Evolutionary conservation across 2,329 filamentous ascomycete species (phyloP).

Genomic region (Calycina herbarum): DNA sequence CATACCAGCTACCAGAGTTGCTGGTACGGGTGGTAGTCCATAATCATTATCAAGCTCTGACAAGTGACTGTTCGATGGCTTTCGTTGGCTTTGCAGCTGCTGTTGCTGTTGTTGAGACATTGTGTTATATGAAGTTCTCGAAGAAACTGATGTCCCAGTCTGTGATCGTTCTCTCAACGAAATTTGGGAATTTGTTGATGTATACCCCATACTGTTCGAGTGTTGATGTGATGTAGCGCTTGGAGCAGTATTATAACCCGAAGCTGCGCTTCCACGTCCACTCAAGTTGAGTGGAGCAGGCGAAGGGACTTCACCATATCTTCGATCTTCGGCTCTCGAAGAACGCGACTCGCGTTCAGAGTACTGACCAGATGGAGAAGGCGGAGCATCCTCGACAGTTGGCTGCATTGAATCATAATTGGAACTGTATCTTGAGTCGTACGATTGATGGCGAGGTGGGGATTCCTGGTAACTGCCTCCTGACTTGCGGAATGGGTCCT

Average conservation of each 20-base stretch:
- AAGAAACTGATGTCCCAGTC: conserved; percentile 27
- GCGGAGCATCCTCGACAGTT: conserved; percentile 45
- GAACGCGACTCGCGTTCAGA: conserved; percentile 25
- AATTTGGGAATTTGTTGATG: conserved; percentile 28
- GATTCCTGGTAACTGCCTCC: conserved; percentile 32
- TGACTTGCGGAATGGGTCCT: conserved; percentile 30
- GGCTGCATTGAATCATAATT: conserved; percentile 48
- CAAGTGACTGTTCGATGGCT: conserved; percentile 26
- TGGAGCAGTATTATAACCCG: conserved; percentile 29
- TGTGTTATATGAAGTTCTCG: conserved; percentile 30
- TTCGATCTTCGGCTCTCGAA: conserved; percentile 26
- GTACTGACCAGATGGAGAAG: conserved; percentile 30
- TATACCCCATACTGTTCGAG: conserved; percentile 31
- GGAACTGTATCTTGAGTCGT: conserved; percentile 38
- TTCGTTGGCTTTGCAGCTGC: conserved; percentile 25
- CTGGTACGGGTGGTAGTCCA: conserved; percentile 50
- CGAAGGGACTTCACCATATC: conserved; percentile 34
- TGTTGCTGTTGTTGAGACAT: conserved; percentile 18
- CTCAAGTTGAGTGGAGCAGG: conserved; percentile 36
- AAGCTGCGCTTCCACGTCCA: conserved; percentile 30
- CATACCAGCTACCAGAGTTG: conserved; percentile 61
- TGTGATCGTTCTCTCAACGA: conserved; percentile 31
- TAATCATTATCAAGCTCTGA: conserved; percentile 35
- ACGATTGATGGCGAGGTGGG: conserved; percentile 37
- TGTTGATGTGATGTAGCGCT: conserved; percentile 25